phyloP scores from a whole-genome alignment of 768 basidiomycete species.

The Pholiota molesta region DNA sequence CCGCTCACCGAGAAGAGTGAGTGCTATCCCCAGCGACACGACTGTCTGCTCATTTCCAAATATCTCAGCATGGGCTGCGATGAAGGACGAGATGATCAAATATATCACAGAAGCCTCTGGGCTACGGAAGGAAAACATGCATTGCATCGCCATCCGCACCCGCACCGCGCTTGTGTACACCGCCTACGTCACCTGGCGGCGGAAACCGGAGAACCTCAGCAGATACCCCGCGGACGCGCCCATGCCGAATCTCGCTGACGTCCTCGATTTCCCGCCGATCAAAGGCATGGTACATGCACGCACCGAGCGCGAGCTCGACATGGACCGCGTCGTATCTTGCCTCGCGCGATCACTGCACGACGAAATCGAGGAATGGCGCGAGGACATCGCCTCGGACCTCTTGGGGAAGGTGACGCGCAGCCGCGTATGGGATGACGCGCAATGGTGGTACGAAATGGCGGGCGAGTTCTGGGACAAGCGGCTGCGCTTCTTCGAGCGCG shows the following conservation, averaged over 20 bases:
- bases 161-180: slow-evolving; percentile 22
- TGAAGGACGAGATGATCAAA: slow-evolving; percentile 26
- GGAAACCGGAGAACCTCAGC: slow-evolving; percentile 1
- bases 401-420: neutral
- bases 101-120: slow-evolving; percentile 28
- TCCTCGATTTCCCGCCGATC: slow-evolving; percentile 20
- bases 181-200: slow-evolving; percentile 28
- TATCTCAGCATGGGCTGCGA: slow-evolving; percentile 29
- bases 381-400: neutral
- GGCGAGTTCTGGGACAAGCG: neutral
- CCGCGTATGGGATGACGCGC: neutral
- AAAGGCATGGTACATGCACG: slow-evolving; percentile 16
- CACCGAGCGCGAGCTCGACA: neutral
- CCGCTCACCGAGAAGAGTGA: slow-evolving; percentile 9
- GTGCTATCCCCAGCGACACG: neutral
- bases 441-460: neutral
- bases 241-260: slow-evolving; percentile 30
- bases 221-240: slow-evolving; percentile 17
- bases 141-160: slow-evolving; percentile 17
- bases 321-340: neutral
- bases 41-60: neutral
- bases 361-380: slow-evolving; percentile 8
- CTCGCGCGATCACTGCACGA: neutral
- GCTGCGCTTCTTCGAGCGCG: slow-evolving; percentile 17
- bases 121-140: slow-evolving; percentile 23